phyloP scores from a whole-genome alignment of 768 basidiomycete genomes.

The Erythrobasidium yunnanense region DNA sequence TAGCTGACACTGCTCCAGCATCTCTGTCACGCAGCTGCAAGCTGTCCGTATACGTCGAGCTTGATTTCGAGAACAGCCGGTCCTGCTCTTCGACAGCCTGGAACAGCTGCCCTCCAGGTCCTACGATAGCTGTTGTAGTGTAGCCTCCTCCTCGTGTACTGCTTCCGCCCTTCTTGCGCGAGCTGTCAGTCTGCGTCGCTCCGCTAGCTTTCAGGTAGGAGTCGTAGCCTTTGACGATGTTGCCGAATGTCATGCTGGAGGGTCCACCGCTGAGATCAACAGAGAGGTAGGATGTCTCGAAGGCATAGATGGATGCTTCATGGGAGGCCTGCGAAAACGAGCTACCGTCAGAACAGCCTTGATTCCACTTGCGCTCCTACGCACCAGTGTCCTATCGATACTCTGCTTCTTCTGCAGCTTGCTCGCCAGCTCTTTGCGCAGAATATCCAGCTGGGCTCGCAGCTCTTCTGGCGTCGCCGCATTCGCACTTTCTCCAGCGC shows the following conservation, averaged over 20 bases:
- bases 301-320: slow-evolving; percentile 24
- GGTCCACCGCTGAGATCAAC: slow-evolving; percentile 7
- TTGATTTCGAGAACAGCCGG: slow-evolving; percentile 8
- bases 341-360: neutral
- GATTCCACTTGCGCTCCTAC: neutral
- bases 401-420: slow-evolving; percentile 22
- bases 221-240: slow-evolving; percentile 30
- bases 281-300: slow-evolving; percentile 30
- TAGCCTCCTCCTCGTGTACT: neutral
- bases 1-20: neutral
- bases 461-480: slow-evolving; percentile 20
- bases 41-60: slow-evolving; percentile 2
- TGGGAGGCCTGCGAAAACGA: neutral
- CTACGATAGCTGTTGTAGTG: neutral
- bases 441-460: neutral
- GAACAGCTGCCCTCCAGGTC: slow-evolving; percentile 5
- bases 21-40: slow-evolving; percentile 15
- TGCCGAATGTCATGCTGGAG: slow-evolving; percentile 21
- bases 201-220: slow-evolving; percentile 24
- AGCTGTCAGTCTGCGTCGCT: neutral
- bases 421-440: neutral
- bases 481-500: neutral
- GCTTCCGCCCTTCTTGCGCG: neutral
- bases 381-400: slow-evolving; percentile 12
- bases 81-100: slow-evolving; percentile 10